phyloP scores from a whole-genome alignment of 148 eudicot species.

The Spergularia marina region DNA sequence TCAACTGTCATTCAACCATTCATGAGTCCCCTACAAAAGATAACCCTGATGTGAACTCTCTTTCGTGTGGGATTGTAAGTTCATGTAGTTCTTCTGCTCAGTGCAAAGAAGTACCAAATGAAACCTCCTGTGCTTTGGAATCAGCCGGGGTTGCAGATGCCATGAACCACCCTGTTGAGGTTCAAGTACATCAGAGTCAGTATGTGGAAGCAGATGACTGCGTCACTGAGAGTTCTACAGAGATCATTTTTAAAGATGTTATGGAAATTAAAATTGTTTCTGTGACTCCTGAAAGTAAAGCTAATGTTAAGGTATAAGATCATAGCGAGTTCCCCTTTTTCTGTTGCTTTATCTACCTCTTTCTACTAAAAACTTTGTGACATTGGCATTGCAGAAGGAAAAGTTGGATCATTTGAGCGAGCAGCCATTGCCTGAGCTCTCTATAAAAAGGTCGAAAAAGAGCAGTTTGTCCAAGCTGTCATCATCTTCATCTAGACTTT shows the following conservation, averaged over 20 bases:
- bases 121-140: slow-evolving; percentile 23
- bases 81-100: slow-evolving; percentile 11
- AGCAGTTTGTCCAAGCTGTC: slow-evolving; percentile 35
- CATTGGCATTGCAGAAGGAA: slow-evolving; percentile 34
- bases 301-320: slow-evolving; percentile 32
- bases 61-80: slow-evolving; percentile 21
- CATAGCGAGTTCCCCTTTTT: not conserved
- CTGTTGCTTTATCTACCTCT: not conserved
- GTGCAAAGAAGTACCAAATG: slow-evolving; percentile 16
- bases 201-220: slow-evolving; percentile 15
- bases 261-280: slow-evolving; percentile 14
- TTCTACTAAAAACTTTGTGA: slow-evolving; percentile 9
- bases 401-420: slow-evolving; percentile 32
- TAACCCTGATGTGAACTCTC: slow-evolving; percentile 18
- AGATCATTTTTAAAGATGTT: slow-evolving; percentile 22
- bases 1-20: not conserved
- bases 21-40: slow-evolving; percentile 23
- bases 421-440: slow-evolving; percentile 29
- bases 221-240: slow-evolving; percentile 23
- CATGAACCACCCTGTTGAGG: slow-evolving; percentile 11
- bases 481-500: slow-evolving; percentile 32
- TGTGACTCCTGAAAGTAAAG: slow-evolving; percentile 24
- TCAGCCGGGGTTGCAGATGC: not conserved
- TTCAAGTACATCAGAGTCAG: slow-evolving; percentile 8
- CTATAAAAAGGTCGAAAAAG: slow-evolving; percentile 24